Base-by-base conservation (phyloP, 352 stramenopile species). In the Pythium grandisporangium region DNA sequence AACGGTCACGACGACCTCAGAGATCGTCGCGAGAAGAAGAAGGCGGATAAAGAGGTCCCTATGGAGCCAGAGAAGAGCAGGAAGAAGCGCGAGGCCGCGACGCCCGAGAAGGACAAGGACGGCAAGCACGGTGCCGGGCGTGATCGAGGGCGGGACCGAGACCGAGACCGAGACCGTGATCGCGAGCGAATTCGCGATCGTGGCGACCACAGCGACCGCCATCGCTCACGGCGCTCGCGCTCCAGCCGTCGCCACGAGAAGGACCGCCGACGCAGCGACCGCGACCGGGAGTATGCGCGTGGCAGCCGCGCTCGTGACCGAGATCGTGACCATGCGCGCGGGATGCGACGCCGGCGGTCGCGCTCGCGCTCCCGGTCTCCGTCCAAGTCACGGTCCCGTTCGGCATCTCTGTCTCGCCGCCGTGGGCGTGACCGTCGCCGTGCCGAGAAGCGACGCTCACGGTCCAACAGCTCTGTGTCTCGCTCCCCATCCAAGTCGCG, bases 361-460 rank as follows among this genome's bases (percentile, higher is more conserved):
- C 45, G 52, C 2, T 57, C 48, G 23, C 8, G 8, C n/a, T n/a
- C n/a, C n/a, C 23, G 35, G 6, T 58, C 54, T 12, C 26, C 24
- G 22, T 55, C 55, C 2, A 22, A 17, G 23, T 61, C 52, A 27
- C 52, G 44, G 20, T 64, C 55, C 8, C 55, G 48, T 19, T 67
- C 58, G 21, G 35, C 33, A 44, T 67, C 59, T 30, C 53, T 54
- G 50, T 59, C 70, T 45, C 45, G 49, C 51, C 44, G 63, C 37
- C 14, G 42, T 26, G 58, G 48, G 27, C 64, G 48, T 46, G 47
- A 14, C 54, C 45, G 16, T 69, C 62, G 19, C 30, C 39, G 30
- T 66, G 52, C n/a, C n/a, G n/a, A n/a, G n/a, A n/a, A n/a, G n/a
- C n/a, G n/a, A n/a, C n/a, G n/a, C n/a, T n/a, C n/a, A n/a, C n/a